Conservation (phyloP, 305 asterid species). For the Fraxinus xanthoxyloides region DNA sequence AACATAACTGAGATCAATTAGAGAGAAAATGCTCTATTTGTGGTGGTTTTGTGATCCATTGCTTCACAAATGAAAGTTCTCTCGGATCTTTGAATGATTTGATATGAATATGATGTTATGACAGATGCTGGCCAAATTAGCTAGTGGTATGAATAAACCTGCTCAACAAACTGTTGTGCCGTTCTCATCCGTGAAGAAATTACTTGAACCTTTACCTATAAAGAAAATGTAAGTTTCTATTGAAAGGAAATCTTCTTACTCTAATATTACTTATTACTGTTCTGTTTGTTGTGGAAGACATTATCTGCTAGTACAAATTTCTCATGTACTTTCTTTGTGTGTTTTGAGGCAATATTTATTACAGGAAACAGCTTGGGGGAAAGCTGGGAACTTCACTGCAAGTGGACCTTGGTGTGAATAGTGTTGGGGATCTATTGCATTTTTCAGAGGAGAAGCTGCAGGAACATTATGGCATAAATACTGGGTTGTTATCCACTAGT, state of each 20-base stretch:
- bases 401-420: slow-evolving; percentile 65
- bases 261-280: neutral
- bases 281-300: slow-evolving; percentile 2
- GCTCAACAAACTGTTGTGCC: slow-evolving; percentile 96
- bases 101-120: slow-evolving; percentile 20
- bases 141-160: slow-evolving; percentile 97
- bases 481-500: slow-evolving; percentile 63
- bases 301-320: slow-evolving; percentile 5
- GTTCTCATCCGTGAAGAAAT: slow-evolving; percentile 54
- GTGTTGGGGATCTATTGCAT: slow-evolving; percentile 85
- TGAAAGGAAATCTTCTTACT: neutral
- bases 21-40: neutral
- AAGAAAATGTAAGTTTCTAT: slow-evolving; percentile 65
- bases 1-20: neutral
- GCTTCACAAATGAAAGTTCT: neutral
- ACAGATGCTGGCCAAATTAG: slow-evolving; percentile 95
- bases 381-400: slow-evolving; percentile 89
- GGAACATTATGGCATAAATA: slow-evolving; percentile 75
- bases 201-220: slow-evolving; percentile 79
- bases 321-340: neutral
- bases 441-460: slow-evolving; percentile 85
- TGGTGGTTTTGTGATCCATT: neutral
- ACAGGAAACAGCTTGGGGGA: slow-evolving; percentile 98
- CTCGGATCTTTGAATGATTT: neutral
- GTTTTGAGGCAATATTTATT: slow-evolving; percentile 21